A percentile compares a stretch with the other conserved stretches of the same genome.
phyloP scores from a whole-genome alignment of 768 basidiomycete species.

The Coprinellus micaceus region DNA sequence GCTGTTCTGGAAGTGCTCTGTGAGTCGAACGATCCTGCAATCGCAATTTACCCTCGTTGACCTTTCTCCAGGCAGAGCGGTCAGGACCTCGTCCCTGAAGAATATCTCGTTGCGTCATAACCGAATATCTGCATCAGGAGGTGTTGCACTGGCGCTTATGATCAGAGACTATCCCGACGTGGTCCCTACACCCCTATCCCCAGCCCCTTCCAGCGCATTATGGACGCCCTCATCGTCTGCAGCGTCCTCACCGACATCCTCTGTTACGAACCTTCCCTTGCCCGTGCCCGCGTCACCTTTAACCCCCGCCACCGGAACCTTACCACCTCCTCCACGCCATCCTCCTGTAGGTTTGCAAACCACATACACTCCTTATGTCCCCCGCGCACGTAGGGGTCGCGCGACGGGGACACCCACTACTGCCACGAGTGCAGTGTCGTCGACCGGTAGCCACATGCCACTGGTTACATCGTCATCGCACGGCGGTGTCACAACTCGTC shows the following conservation, averaged over 20 bases:
- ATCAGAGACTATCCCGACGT: conserved; percentile 93
- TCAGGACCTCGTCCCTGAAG: conserved; percentile 77
- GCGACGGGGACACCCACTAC: conserved; percentile 31
- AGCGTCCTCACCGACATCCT: conserved; percentile 36
- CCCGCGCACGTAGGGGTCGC: conserved; percentile 51
- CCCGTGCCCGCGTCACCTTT: conserved; percentile 28
- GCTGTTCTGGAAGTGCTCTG: conserved; percentile 77
- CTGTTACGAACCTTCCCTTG: conserved; percentile 26
- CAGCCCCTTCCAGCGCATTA: conserved; percentile 23
- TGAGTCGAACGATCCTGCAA: conserved; percentile 37
- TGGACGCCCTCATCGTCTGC: conserved; percentile 32
- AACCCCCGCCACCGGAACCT: conserved; percentile 25
- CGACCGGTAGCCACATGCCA: conserved; percentile 47
- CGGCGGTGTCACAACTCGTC: conserved; percentile 48
- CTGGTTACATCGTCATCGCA: conserved; percentile 65
- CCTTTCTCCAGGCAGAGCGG: conserved; percentile 58
- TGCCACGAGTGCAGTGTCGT: conserved; percentile 41
- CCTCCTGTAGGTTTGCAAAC: conserved; percentile 55
- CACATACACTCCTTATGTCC: conserved; percentile 83
- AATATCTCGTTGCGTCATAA: conserved; percentile 92
- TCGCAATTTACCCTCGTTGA: conserved; percentile 1
- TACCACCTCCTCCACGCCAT: conserved; percentile 38
- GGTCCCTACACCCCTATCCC: conserved; percentile 37
- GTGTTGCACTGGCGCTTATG: conserved; percentile 91
- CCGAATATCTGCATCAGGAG: conserved; percentile 77